Evolutionary conservation across 1,284 basidiomycete genomes (phyloP).

Genomic region (Meripilus lineatus): DNA sequence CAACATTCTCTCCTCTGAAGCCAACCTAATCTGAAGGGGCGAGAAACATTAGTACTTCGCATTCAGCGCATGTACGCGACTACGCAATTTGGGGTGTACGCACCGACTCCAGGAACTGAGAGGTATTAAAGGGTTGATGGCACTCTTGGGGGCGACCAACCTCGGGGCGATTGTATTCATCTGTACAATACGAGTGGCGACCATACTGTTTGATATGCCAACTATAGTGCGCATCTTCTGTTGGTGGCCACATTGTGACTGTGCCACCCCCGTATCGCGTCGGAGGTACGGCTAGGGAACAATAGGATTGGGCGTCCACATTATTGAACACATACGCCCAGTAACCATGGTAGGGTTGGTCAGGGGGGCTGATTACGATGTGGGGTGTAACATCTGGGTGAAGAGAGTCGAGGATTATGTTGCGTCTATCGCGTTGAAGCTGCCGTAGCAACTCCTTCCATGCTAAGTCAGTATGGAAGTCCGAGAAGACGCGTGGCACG

Average conservation of each 20-base stretch:
- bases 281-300: conserved; percentile 10
- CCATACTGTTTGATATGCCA: background rate
- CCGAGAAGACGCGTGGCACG: background rate
- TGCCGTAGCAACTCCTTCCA: conserved; percentile 11
- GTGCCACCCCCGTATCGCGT: background rate
- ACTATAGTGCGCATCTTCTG: background rate
- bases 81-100: too few relatives aligned
- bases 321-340: conserved; percentile 30
- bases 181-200: too few relatives aligned
- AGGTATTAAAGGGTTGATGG: too few relatives aligned
- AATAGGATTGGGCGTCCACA: conserved; percentile 9
- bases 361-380: conserved; percentile 44
- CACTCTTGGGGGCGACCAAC: too few relatives aligned
- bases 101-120: too few relatives aligned
- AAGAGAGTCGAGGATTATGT: conserved; percentile 25
- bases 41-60: background rate
- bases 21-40: conserved; percentile 25
- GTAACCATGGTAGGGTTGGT: conserved; percentile 31
- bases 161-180: too few relatives aligned
- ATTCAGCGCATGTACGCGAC: too few relatives aligned
- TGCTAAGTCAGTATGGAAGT: background rate
- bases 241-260: background rate
- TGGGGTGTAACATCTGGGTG: conserved; percentile 32
- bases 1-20: conserved; percentile 30
- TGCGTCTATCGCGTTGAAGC: conserved; percentile 19